phyloP scores from a whole-genome alignment of 441 rosid genomes.

The Brassica balearica region DNA sequence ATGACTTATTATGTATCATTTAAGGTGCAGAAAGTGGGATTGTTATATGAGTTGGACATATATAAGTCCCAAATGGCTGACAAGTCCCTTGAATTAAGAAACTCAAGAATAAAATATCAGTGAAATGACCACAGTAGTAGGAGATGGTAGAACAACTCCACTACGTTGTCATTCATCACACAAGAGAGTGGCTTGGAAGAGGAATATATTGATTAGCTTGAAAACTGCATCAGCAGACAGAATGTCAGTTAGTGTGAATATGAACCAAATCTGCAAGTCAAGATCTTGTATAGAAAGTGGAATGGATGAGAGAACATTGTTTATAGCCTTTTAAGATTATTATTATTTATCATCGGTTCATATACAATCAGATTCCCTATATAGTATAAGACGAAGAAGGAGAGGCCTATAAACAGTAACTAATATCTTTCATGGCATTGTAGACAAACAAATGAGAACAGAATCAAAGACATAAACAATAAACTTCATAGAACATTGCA shows the following conservation, averaged over 20 bases:
- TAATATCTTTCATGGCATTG: constrained; percentile 7
- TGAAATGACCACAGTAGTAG: constrained; percentile 41
- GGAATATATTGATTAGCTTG: constrained; percentile 42
- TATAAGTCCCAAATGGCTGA: constrained; percentile 37
- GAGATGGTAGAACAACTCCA: constrained; percentile 53
- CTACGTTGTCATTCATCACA: constrained; percentile 20
- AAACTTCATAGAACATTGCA: neutral
- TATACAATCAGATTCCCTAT: neutral
- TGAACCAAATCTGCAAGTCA: constrained; percentile 41
- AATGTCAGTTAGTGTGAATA: constrained; percentile 36
- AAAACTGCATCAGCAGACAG: constrained; percentile 29
- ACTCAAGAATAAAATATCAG: constrained; percentile 41
- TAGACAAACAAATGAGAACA: constrained; percentile 9
- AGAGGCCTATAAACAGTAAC: constrained; percentile 9
- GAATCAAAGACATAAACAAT: constrained; percentile 10
- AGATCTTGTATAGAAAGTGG: constrained; percentile 36
- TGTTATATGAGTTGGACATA: constrained; percentile 26
- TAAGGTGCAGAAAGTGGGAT: constrained; percentile 40
- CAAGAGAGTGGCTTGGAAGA: constrained; percentile 44
- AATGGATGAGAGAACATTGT: constrained; percentile 41
- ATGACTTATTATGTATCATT: constrained; percentile 21
- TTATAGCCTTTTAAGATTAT: constrained; percentile 22
- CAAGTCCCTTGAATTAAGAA: constrained; percentile 31
- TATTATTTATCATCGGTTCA: constrained; percentile 8
- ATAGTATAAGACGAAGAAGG: constrained; percentile 7